Evolutionary conservation across 2,329 filamentous ascomycete species (phyloP), one percentile per base, ranked within the genome.

Genomic region (Fusarium illudens): DNA sequence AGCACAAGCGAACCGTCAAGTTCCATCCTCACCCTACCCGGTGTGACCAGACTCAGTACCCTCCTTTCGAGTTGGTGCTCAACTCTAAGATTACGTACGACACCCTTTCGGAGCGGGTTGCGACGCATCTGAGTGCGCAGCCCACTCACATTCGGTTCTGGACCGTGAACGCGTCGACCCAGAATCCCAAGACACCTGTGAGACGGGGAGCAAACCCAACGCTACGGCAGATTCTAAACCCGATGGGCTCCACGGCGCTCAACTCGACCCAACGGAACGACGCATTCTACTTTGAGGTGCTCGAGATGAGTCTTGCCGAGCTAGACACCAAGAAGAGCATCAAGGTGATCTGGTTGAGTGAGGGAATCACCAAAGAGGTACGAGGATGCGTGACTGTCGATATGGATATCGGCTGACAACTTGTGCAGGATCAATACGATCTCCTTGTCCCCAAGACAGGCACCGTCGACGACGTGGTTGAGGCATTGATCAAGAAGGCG

Each of bases 251-350:
- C 15, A 86, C 86, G 11, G 91, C 93, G 70, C 86, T 90, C 52
- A 92, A 89, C 70, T 86, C 87, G 59, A 89, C 86, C 30, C 92
- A 94, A 75, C 87, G 90, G 57, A 81, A 86, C 19, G 95, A 98
- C 78, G 88, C 91, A 1, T 84, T 99, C 54, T 98, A 90, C 78
- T 99, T 94, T 75, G 96, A 99, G 78, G 88, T 98, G 27, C 82
- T 99, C 37, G 96, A 99, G 67, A 97, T 97, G 84, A 97, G 93
- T 73, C 81, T 99, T 48, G 92, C 92, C 22, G 96, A 99, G 78
- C 85, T 97, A 42, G 96, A 99, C 75, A 96, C 92, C 59, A 96
- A 97, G 83, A 97, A 96, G 83, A 88, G 84, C 60, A 82, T 98
- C 67, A 95, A 92, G 78, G 81, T 99, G 49, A 92, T 85, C 1